A percentile compares a stretch with the other conserved stretches of the same genome.
Conservation (phyloP, 176 grass and related monocot genomes). For the Carex littledalei region DNA sequence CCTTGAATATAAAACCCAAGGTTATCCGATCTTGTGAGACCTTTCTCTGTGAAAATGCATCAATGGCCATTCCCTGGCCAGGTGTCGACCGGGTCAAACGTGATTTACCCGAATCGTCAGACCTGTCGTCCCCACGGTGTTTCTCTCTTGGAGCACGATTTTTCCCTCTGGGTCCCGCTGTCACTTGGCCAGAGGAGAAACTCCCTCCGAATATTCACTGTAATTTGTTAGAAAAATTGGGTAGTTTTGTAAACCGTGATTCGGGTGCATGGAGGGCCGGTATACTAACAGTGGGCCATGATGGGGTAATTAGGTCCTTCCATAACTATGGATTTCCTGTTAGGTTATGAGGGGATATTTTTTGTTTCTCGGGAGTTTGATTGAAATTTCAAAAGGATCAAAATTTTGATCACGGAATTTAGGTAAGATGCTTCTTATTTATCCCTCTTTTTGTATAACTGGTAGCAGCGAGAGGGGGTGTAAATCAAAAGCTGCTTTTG, state of each 20-base stretch:
- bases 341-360: constrained; percentile 30
- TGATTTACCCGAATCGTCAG: not conserved
- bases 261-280: constrained; percentile 51
- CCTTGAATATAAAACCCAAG: constrained; percentile 27
- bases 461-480: not conserved
- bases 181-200: constrained; percentile 85
- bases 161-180: constrained; percentile 32
- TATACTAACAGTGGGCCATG: constrained; percentile 59
- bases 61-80: constrained; percentile 50
- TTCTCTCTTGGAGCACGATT: constrained; percentile 34
- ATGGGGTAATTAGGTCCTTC: constrained; percentile 71
- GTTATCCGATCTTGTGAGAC: constrained; percentile 45
- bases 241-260: constrained; percentile 16
- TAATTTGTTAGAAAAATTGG: constrained; percentile 22
- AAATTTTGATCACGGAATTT: not conserved
- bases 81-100: constrained; percentile 30
- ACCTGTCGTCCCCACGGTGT: constrained; percentile 17
- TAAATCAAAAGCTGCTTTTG: constrained; percentile 9
- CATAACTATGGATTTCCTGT: constrained; percentile 79
- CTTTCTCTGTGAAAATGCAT: constrained; percentile 61
- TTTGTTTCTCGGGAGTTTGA: not conserved
- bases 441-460: not conserved
- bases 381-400: not conserved
- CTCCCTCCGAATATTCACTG: constrained; percentile 20
- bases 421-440: not conserved